Percentiles rank a stretch among this genome's conserved stretches.
phyloP scores from a whole-genome alignment of 2,329 filamentous ascomycete species.

The Fusarium liriodendri region DNA sequence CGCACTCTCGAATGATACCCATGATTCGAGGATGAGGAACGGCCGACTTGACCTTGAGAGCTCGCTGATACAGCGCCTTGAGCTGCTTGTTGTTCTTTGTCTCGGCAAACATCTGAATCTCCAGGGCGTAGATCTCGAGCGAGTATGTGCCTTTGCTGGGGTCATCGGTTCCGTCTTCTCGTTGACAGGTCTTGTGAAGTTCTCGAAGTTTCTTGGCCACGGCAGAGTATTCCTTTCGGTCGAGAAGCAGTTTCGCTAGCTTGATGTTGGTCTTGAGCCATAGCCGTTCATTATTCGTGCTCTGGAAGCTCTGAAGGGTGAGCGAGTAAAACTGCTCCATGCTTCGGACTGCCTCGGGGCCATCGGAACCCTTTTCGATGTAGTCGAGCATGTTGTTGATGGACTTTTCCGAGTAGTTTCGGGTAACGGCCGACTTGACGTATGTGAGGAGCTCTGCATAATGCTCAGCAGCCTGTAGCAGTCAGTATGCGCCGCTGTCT shows the following conservation, averaged over 20 bases:
- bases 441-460: slow-evolving; percentile 97
- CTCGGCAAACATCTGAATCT: slow-evolving; percentile 99
- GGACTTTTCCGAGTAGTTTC: slow-evolving; percentile 98
- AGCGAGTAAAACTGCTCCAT: slow-evolving; percentile 97
- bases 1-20: slow-evolving; percentile 98
- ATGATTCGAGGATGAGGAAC: slow-evolving; percentile 99
- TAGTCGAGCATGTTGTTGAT: slow-evolving; percentile 99
- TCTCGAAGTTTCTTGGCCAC: slow-evolving; percentile 87
- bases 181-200: slow-evolving; percentile 89
- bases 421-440: slow-evolving; percentile 94
- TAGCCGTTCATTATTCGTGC: slow-evolving; percentile 94
- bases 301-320: slow-evolving; percentile 94
- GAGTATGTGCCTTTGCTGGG: slow-evolving; percentile 96
- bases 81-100: slow-evolving; percentile 97
- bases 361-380: slow-evolving; percentile 88
- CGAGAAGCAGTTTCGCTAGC: slow-evolving; percentile 88
- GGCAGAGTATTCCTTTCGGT: slow-evolving; percentile 86
- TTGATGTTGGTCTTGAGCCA: slow-evolving; percentile 99
- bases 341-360: slow-evolving; percentile 75
- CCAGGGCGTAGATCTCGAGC: slow-evolving; percentile 93
- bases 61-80: slow-evolving; percentile 91
- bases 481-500: slow-evolving; percentile 19
- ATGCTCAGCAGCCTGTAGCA: slow-evolving; percentile 82
- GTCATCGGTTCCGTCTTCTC: slow-evolving; percentile 87
- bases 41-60: slow-evolving; percentile 92